Base-by-base conservation (phyloP, 345 rosid genomes). In the Melaleuca alternifolia region DNA sequence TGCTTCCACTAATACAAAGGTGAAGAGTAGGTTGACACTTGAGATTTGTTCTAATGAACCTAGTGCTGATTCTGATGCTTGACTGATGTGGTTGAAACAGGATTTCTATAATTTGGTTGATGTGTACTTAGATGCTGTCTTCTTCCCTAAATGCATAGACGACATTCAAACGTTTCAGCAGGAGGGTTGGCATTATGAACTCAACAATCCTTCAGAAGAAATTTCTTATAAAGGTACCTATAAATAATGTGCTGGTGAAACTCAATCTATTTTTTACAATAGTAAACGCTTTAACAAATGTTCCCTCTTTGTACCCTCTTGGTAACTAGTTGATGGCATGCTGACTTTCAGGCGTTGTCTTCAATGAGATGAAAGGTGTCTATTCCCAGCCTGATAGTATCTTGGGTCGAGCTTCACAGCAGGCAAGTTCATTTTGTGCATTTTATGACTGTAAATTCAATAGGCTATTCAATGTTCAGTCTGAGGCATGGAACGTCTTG, bases 181-280 rank as follows among this genome's bases (percentile, higher is more conserved):
- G 87, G 99, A 97, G 96, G 99, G 99, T 85, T 97, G 99, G 98
- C 99, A 96, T 91, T 95, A 94, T 81, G 99, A 97, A 94, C 99
- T 97, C 83, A 89, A 97, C 77, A 88, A 94, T 91, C 96, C 97
- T 54, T 92, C 95, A 6, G 98, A 97, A 89, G 99, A 96, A 83
- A 95, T 97, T 87, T 90, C 95, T 86, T 97, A 96, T 85, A 97
- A 97, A 95, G 99, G 99, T 95, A 76, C 37, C n/a, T 18, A 48
- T 52, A 76, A 46, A 52, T 75, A 51, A 53, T 54, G 76, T 76
- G 46, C 37, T 18, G 23, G 30, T 37, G 56, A 53, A 37, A 20
- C 48, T 53, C 30, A 54, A 41, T 65, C 52, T 33, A 14, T 84
- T 24, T 53, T 71, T 44, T 61, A 61, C n/a, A 11, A 71, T 71